Base-by-base conservation (phyloP, 1,284 basidiomycete genomes). In the Malassezia slooffiae region DNA sequence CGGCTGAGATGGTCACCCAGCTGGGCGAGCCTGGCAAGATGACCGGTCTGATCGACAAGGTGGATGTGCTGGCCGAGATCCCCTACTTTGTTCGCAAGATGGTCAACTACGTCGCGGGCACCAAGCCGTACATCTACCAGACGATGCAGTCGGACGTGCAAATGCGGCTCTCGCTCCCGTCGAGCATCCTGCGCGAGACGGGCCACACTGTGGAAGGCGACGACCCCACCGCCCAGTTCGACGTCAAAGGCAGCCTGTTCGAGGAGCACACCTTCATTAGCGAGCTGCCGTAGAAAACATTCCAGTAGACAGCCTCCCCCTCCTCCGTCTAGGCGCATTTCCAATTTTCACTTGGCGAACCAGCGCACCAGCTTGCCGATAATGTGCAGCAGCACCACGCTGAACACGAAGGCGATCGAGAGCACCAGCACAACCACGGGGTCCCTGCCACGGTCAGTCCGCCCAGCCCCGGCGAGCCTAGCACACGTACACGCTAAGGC, bases 351-450 rank as follows among this genome's bases (percentile, higher is more conserved):
- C 74, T 88, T 89, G 58, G 85, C 80, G 74, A 93, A 86, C 41
- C 80, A 79, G 56, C 86, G 80, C 70, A 91, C 86, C 70, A 93
- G 75, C 75, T 95, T 95, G 62, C 87, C 88, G 44, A 88, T 83
- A 70, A 97, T 91, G 74, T 97, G 91, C 35, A 97, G 83, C 80
- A 90, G 88, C 78, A 97, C 95, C 70, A 97, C 95, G 47, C 88
- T 93, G 46, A 82, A 89, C 73, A 97, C 95, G 77, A 97, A 97
- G 24, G 87, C 88, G 51, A 97, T 80, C 19, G 91, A 93, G 31
- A 97, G 81, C 54, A 96, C 85, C 51, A 96, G 81, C 55, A 96
- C 90, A 58, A 96, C 90, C 74, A 90, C 95, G 5, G 91, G 91
- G 74, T 97, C 91, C 57, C 89, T 95, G 66, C 27, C 8, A 23